These are phyloP conservation scores for Ophiostoma sp. DNA, from an alignment of 2,329 filamentous ascomycete genomes.

Conservation along the genomic window DNA sequence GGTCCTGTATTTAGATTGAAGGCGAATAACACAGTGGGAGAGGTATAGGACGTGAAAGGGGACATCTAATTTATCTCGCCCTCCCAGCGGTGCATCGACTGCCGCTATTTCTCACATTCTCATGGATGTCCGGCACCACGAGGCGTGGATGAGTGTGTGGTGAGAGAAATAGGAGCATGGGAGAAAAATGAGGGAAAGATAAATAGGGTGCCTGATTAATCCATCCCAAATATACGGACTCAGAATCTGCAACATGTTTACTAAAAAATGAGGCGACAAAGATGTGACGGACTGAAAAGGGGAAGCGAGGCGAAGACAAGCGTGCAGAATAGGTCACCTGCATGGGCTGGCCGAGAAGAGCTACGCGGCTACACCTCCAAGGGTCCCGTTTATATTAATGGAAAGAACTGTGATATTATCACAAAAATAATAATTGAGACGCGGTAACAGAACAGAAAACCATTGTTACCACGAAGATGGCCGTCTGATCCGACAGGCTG, in stretches of 20 bases:
- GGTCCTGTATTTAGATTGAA: constrained; percentile 14
- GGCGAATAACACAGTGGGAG: neutral
- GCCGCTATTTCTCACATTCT: constrained; percentile 6
- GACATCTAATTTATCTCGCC: constrained; percentile 8
- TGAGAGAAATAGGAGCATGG: neutral
- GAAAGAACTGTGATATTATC: neutral
- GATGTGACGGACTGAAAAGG: neutral
- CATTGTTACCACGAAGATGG: neutral
- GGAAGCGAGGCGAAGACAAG: neutral
- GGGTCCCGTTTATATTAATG: neutral
- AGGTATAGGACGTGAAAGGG: neutral
- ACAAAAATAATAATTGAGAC: too few relatives aligned
- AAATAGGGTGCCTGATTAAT: too few relatives aligned
- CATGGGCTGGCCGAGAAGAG: neutral
- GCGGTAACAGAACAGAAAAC: neutral
- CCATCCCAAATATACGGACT: neutral
- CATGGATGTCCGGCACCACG: constrained; percentile 20
- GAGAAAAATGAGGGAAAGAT: neutral
- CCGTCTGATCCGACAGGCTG: neutral
- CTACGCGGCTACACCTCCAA: neutral
- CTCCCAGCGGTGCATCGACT: constrained; percentile 13
- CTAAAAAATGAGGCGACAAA: too few relatives aligned
- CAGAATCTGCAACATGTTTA: too few relatives aligned
- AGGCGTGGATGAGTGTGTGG: neutral
- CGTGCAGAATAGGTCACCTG: too few relatives aligned